Conservation (phyloP, 2,329 filamentous ascomycete species). For the Penicillium sp. region DNA sequence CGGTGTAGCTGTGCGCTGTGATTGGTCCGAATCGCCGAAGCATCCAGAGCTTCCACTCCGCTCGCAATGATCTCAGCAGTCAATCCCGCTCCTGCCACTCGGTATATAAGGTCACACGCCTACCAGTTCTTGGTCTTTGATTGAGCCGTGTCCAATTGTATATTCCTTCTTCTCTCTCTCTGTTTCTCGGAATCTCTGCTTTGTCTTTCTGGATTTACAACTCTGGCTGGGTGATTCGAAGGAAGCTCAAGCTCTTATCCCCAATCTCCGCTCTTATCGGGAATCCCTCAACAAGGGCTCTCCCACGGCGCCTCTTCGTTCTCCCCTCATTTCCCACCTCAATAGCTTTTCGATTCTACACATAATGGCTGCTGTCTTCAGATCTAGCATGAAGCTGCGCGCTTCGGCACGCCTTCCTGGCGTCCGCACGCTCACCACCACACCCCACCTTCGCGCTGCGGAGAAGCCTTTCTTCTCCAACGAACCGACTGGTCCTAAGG, state of each 20-base stretch:
- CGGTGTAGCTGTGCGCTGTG: conserved; percentile 6
- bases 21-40: conserved; percentile 22
- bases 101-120: conserved; percentile 16
- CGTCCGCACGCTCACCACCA: conserved; percentile 42
- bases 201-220: not conserved
- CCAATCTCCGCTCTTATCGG: conserved; percentile 15
- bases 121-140: not conserved
- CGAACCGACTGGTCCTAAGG: conserved; percentile 61
- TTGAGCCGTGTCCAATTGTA: not conserved
- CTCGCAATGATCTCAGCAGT: conserved; percentile 1
- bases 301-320: not conserved
- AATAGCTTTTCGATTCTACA: not conserved
- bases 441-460: conserved; percentile 39
- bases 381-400: conserved; percentile 41
- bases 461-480: conserved; percentile 61
- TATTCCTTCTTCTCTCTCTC: not conserved
- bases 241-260: conserved; percentile 14
- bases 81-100: not conserved
- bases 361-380: conserved; percentile 41
- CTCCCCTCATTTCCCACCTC: not conserved
- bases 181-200: not conserved
- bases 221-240: not conserved
- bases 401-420: conserved; percentile 39
- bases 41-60: conserved; percentile 6
- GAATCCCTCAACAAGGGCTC: conserved; percentile 2